Percentiles rank a stretch among this genome's conserved stretches.
phyloP scores from a whole-genome alignment of 176 grass and related monocot genomes.

The Melocanna baccifera region DNA sequence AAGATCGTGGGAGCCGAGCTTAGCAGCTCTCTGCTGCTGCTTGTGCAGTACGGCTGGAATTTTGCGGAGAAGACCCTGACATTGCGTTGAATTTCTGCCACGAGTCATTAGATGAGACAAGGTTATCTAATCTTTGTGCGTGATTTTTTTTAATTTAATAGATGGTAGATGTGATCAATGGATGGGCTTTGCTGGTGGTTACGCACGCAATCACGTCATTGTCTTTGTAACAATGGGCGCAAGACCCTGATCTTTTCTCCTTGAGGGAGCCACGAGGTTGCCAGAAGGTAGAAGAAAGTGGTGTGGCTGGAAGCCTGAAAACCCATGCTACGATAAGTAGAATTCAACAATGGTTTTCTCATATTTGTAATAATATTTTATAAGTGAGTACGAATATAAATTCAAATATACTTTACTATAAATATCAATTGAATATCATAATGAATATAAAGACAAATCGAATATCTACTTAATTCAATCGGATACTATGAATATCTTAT shows the following conservation, averaged over 20 bases:
- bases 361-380: no score
- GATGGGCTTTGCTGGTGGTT: neutral
- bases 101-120: neutral
- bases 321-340: neutral
- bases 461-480: no score
- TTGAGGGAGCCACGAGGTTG: neutral
- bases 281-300: neutral
- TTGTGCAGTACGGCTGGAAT: neutral
- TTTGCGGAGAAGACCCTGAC: neutral
- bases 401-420: no score
- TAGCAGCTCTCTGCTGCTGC: neutral
- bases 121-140: neutral
- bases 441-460: no score
- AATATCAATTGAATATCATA: no score
- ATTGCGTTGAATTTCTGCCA: rapidly evolving
- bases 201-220: slow-evolving; percentile 3
- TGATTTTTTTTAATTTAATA: neutral
- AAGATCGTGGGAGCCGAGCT: slow-evolving; percentile 33
- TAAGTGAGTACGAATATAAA: no score
- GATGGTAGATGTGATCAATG: neutral
- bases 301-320: neutral
- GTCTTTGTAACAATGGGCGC: neutral
- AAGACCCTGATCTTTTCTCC: neutral
- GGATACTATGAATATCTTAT: no score
- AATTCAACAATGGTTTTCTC: no score